phyloP scores from a whole-genome alignment of 306 rosid species.

The Ormosia emarginata region DNA sequence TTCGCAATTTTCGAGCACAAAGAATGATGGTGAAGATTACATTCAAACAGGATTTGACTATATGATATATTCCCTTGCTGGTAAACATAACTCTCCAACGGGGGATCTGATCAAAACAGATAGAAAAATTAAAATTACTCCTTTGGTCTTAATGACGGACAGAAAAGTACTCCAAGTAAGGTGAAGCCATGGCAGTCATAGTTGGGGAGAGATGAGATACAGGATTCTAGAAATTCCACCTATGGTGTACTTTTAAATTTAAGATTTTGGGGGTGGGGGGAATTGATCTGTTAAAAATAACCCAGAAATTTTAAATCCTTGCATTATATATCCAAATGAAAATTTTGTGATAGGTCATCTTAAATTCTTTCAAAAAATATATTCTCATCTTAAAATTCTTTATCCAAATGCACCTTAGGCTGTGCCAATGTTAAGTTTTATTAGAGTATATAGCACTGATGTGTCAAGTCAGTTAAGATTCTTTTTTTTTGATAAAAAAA shows the following conservation, averaged over 20 bases:
- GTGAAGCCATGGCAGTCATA: background rate
- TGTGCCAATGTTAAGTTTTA: background rate
- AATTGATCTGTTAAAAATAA: background rate
- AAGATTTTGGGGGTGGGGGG: background rate
- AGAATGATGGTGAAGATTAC: too few relatives aligned
- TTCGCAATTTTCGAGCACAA: too few relatives aligned
- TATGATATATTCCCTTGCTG: too few relatives aligned
- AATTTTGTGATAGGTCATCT: background rate
- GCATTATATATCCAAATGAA: background rate
- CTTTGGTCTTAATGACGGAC: background rate
- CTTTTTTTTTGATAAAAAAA: too few relatives aligned
- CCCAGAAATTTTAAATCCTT: background rate
- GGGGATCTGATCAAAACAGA: too few relatives aligned
- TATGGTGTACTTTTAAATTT: background rate
- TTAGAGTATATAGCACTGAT: too few relatives aligned
- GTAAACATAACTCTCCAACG: too few relatives aligned
- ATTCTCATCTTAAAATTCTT: background rate
- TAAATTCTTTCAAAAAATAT: background rate
- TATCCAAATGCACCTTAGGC: background rate
- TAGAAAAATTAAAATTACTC: too few relatives aligned
- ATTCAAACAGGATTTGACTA: too few relatives aligned
- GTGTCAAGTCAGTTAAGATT: too few relatives aligned
- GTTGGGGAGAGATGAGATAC: background rate
- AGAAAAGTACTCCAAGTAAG: background rate
- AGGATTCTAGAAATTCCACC: background rate